phyloP scores from a whole-genome alignment of 805 yeast species.

The Zygosaccharomyces bailii region DNA sequence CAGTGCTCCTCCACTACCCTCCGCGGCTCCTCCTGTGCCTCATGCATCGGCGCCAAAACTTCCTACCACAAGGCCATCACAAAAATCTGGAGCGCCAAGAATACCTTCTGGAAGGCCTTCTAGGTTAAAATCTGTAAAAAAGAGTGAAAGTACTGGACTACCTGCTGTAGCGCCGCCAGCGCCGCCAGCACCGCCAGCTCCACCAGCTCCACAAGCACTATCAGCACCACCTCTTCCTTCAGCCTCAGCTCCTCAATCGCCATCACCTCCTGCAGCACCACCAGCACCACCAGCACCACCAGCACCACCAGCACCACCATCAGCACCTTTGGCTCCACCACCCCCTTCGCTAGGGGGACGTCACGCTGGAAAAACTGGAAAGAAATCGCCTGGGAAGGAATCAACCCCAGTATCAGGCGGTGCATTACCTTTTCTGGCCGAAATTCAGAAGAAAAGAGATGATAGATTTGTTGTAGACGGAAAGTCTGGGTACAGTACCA shows the following conservation, averaged over 20 bases:
- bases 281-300: constrained; percentile 24
- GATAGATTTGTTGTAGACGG: constrained; percentile 46
- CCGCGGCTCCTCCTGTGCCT: constrained; percentile 25
- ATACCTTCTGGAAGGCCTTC: constrained; percentile 11
- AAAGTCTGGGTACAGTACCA: constrained; percentile 27
- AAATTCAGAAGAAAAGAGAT: constrained; percentile 48
- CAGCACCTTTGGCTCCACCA: constrained; percentile 29
- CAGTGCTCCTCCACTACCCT: constrained; percentile 19
- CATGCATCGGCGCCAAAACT: constrained; percentile 24
- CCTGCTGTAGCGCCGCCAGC: constrained; percentile 24
- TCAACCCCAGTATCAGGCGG: constrained; percentile 29
- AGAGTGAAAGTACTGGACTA: constrained; percentile 18
- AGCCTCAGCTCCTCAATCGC: constrained; percentile 23
- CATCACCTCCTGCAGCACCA: constrained; percentile 25
- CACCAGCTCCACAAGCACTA: constrained; percentile 22
- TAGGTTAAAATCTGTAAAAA: constrained; percentile 9
- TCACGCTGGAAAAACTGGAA: constrained; percentile 25
- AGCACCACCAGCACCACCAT: constrained; percentile 17
- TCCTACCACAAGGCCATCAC: constrained; percentile 2
- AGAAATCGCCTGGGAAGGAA: constrained; percentile 5
- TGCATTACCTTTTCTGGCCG: constrained; percentile 48
- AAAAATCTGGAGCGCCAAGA: constrained; percentile 12
- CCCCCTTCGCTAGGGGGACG: constrained; percentile 29
- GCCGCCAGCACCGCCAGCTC: constrained; percentile 23
- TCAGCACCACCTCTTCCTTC: constrained; percentile 24